Base-by-base conservation (phyloP, 441 rosid genomes). In the Erodium chrysanthum region DNA sequence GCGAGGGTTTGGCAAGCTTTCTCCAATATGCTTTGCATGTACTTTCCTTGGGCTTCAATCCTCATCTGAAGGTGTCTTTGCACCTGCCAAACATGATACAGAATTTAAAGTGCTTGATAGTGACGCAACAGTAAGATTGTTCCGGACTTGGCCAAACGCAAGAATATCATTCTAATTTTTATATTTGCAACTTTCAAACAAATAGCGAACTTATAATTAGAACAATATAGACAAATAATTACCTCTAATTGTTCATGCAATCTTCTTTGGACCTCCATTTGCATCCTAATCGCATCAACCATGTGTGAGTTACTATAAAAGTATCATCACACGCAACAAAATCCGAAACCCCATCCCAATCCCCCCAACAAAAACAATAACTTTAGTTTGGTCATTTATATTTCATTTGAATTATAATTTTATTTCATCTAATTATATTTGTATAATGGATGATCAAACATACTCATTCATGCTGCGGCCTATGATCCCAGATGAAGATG, bases 211-310 rank as follows among this genome's bases (percentile, higher is more conserved):
- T 3, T n/a, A n/a, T 31, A 31, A 31, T 31, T 31, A 4, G 4
- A 31, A 31, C 35, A 20, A 50, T 2, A 50, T 50, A 50, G 4
- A n/a, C 8, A 50, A 17, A 3, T 48, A 15, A 52, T 52, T 75
- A 94, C 99, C 97, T 94, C 99, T 46, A 94, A 74, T 75, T 94
- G 99, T 80, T 94, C 99, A 61, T 91, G 99, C 73, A 94, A 74
- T 78, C 99, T 86, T 85, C 96, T 86, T 74, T 91, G 99, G 75
- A 94, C 99, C 86, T 91, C 97, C 96, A 91, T 91, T 85, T 94
- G 99, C 96, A 91, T 94, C 86, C 99, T 91, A 79, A 75, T 82
- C 22, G 76, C 79, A 84, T 78, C 79, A 84, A 77, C 75, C 78
- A 31, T 31, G 35, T 31, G 35, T 31, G 35, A 31, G 35, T 31